A percentile compares a stretch with the other conserved stretches of the same genome.
These are phyloP conservation scores for Lepidium campestre DNA, from an alignment of 441 rosid species.

Conservation along the genomic window DNA sequence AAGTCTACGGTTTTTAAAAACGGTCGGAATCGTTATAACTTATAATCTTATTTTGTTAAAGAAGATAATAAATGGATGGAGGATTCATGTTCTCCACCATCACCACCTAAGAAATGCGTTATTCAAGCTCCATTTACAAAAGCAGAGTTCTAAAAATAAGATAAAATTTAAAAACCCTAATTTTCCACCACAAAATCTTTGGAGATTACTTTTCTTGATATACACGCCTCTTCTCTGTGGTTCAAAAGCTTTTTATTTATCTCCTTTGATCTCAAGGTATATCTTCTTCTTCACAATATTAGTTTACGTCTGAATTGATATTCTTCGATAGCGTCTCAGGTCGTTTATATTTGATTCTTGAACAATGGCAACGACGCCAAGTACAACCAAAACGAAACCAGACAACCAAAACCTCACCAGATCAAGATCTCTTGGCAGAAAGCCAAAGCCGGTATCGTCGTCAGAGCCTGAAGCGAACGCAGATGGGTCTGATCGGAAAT, in stretches of 20 bases:
- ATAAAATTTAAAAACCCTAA: slow-evolving; percentile 17
- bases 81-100: slow-evolving; percentile 23
- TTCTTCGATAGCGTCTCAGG: neutral
- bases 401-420: slow-evolving; percentile 46
- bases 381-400: slow-evolving; percentile 18
- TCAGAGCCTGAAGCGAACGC: slow-evolving; percentile 10
- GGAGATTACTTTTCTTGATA: slow-evolving; percentile 28
- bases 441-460: slow-evolving; percentile 21
- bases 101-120: slow-evolving; percentile 25
- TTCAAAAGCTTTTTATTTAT: slow-evolving; percentile 7
- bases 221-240: slow-evolving; percentile 24
- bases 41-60: neutral
- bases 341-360: slow-evolving; percentile 5
- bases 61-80: slow-evolving; percentile 2
- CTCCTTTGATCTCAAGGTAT: slow-evolving; percentile 20
- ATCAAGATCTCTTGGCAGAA: slow-evolving; percentile 28
- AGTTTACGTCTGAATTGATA: neutral
- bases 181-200: slow-evolving; percentile 18
- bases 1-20: slow-evolving; percentile 16
- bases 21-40: slow-evolving; percentile 21
- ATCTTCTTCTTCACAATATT: neutral
- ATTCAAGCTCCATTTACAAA: slow-evolving; percentile 27
- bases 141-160: slow-evolving; percentile 23
- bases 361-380: slow-evolving; percentile 25
- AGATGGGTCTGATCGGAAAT: slow-evolving; percentile 19